Percentiles rank a stretch among this genome's conserved stretches.
Evolutionary conservation across 2,329 filamentous ascomycete genomes (phyloP).

Genomic region (Torrubiella hemipterigena): DNA sequence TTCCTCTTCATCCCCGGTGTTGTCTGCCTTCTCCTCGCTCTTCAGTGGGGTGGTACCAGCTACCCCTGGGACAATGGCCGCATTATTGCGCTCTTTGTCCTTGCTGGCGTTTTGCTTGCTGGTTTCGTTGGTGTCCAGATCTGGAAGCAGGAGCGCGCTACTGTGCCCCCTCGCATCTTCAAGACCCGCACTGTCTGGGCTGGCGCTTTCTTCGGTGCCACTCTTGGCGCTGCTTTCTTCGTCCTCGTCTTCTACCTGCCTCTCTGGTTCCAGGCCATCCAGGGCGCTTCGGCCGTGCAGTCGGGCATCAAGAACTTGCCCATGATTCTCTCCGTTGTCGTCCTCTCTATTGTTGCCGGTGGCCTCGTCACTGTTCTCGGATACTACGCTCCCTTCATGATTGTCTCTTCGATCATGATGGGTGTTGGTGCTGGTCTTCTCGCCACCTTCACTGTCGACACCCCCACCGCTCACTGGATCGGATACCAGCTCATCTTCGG

Average conservation of each 20-base stretch:
- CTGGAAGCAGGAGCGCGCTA: constrained; percentile 22
- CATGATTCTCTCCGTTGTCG: constrained; percentile 15
- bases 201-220: constrained; percentile 19
- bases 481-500: constrained; percentile 28
- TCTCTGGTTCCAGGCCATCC: constrained; percentile 38
- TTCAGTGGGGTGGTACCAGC: constrained; percentile 32
- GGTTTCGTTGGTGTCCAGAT: constrained; percentile 26
- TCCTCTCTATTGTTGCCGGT: constrained; percentile 15
- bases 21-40: constrained; percentile 31
- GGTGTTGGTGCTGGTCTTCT: constrained; percentile 27
- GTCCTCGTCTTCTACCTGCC: constrained; percentile 31
- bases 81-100: constrained; percentile 30
- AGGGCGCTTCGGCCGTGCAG: constrained; percentile 17
- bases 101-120: constrained; percentile 25
- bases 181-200: constrained; percentile 25
- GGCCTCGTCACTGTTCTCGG: constrained; percentile 17
- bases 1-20: constrained; percentile 40
- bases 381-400: constrained; percentile 29
- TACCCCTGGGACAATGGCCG: constrained; percentile 30
- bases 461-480: constrained; percentile 13
- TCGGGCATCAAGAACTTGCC: constrained; percentile 18
- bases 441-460: constrained; percentile 19
- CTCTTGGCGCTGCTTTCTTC: constrained; percentile 14
- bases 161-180: constrained; percentile 27
- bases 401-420: constrained; percentile 18